Evolutionary conservation across 1,139 yeast species (phyloP), one percentile per base, ranked within the genome.

Genomic region (Kodamaea derodonti): DNA sequence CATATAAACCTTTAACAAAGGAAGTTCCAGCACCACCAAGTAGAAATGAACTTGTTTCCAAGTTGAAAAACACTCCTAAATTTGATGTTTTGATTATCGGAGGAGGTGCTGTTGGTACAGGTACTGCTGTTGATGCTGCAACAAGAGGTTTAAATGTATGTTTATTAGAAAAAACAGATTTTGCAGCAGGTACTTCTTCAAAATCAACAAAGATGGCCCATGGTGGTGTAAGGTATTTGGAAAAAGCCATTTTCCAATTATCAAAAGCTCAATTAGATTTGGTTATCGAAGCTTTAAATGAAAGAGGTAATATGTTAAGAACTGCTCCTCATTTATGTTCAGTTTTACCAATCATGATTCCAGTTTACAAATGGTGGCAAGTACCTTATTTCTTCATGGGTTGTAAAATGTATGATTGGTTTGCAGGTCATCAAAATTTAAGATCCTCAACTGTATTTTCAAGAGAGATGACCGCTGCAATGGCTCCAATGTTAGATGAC

Each of bases 181-280:
- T 84, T 56, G 95, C 96, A 9, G 70, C 88, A 10, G 97, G 95
- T 31, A 90, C 97, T 12, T 84, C 95, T 4, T 87, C 96, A 22
- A 83, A 90, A 53, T 84, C 95, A n/a, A 90, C 97, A 36, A 90
- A 90, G 65, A 85, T 90, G 80, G 95, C 95, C 30, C 97, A 90
- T 57, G 97, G 97, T 46, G 97, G 97, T 55, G 97, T 90, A 34
- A 74, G 97, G 53, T 90, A 90, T 62, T 75, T 90, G 55, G 97
- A 90, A 61, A 90, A 90, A 67, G 97, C 97, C 25, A 80, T 90
- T 51, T 86, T 87, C 78, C 85, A 81, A 60, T 72, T 90, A 40
- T 88, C 95, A 41, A 87, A 86, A 62, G 94, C 84, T 43, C 97
- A 90, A 68, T 75, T 87, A 61, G 88, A 86, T 62, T 74, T 90